Conservation (phyloP, 352 stramenopile species). For the Globisporangium okanoganense region DNA sequence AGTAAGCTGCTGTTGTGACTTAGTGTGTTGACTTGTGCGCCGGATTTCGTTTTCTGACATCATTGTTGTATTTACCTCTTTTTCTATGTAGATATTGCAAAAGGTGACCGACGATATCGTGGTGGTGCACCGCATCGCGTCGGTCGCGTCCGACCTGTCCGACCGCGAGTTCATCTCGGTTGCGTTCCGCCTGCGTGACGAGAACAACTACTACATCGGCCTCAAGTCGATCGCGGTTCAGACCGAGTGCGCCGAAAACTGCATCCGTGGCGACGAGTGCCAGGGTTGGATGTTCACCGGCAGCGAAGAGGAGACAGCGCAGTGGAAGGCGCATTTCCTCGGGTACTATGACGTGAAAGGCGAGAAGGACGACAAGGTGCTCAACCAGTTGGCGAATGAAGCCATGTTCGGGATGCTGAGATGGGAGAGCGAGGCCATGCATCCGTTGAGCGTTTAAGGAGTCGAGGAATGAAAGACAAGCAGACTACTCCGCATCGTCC, state of each 20-base stretch:
- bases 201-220: conserved; percentile 75
- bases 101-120: conserved; percentile 85
- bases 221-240: conserved; percentile 73
- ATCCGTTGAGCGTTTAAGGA: conserved; percentile 65
- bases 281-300: conserved; percentile 85
- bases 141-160: conserved; percentile 64
- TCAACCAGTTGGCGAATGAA: conserved; percentile 81
- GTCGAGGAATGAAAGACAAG: not conserved
- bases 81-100: conserved; percentile 47
- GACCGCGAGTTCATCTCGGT: conserved; percentile 81
- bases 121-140: conserved; percentile 72
- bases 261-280: conserved; percentile 76
- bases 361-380: conserved; percentile 79
- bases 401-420: conserved; percentile 84
- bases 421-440: conserved; percentile 85
- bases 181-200: conserved; percentile 67
- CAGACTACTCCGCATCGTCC: not conserved
- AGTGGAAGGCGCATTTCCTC: conserved; percentile 76
- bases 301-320: conserved; percentile 52
- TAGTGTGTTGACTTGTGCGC: not conserved
- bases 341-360: conserved; percentile 84
- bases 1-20: conserved; percentile 23
- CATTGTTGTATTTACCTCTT: not conserved
- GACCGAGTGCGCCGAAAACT: conserved; percentile 70
- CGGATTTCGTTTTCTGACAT: not conserved